These are phyloP conservation scores for Tricholoma matsutake DNA, from an alignment of 768 basidiomycete genomes.

Conservation along the genomic window DNA sequence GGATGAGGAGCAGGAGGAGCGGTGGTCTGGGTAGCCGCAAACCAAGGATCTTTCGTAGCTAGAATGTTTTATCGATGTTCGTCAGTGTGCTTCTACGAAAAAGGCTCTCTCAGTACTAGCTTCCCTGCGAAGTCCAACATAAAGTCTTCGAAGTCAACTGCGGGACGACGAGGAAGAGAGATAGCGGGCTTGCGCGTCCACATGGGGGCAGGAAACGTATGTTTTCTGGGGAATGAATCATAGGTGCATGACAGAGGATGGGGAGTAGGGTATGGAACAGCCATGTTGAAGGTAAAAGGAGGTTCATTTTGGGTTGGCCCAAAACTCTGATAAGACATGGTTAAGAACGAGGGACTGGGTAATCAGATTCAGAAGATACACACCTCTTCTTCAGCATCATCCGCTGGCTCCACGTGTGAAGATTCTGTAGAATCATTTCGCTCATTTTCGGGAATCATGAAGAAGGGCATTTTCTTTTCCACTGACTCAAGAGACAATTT, in stretches of 20 bases:
- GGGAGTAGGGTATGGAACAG: conserved; percentile 20
- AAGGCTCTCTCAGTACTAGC: conserved; percentile 17
- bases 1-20: conserved; percentile 8
- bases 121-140: conserved; percentile 18
- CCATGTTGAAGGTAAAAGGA: neutral
- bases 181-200: conserved; percentile 31
- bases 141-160: conserved; percentile 25
- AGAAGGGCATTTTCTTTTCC: conserved; percentile 25
- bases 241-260: conserved; percentile 7
- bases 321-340: too few relatives aligned
- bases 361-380: too few relatives aligned
- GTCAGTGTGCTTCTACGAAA: neutral
- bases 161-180: neutral
- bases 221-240: conserved; percentile 8
- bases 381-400: conserved; percentile 10
- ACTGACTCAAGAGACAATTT: conserved; percentile 22
- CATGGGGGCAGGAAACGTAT: conserved; percentile 24
- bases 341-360: too few relatives aligned
- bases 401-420: conserved; percentile 10
- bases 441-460: conserved; percentile 18
- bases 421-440: conserved; percentile 12
- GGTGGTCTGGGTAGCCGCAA: neutral
- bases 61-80: too few relatives aligned
- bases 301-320: neutral
- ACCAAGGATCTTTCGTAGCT: conserved; percentile 6